These are phyloP conservation scores for Yarrowia sp. DNA, from an alignment of 805 yeast species.

Conservation along the genomic window DNA sequence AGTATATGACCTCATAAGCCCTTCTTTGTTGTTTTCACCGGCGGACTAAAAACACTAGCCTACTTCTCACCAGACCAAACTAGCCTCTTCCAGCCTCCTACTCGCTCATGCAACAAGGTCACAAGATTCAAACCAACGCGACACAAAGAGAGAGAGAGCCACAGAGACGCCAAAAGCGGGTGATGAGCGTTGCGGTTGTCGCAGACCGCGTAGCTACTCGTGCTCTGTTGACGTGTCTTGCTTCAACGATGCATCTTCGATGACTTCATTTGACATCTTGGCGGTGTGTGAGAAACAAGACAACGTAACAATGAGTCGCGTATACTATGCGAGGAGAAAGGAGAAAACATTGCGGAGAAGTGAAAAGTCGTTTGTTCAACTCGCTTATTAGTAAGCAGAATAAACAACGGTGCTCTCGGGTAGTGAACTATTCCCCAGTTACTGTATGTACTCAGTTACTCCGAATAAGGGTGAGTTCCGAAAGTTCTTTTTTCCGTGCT, in stretches of 20 bases:
- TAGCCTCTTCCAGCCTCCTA: not conserved
- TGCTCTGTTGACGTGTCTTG: not conserved
- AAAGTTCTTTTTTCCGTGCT: too few species aligned
- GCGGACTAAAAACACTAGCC: not conserved
- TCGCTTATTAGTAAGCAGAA: too few species aligned
- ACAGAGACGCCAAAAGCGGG: not conserved
- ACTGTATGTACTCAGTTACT: too few species aligned
- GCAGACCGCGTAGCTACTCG: conserved; percentile 11
- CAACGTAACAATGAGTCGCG: conserved; percentile 12
- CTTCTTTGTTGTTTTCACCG: not conserved
- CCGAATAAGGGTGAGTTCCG: too few species aligned
- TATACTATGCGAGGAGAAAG: not conserved
- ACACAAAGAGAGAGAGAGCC: not conserved
- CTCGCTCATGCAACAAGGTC: conserved; percentile 3
- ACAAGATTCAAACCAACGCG: not conserved
- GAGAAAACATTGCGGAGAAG: too few species aligned
- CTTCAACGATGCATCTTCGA: conserved; percentile 9
- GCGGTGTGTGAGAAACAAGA: not conserved
- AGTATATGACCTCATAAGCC: too few species aligned
- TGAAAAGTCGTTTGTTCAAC: too few species aligned
- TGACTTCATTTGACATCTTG: conserved; percentile 32
- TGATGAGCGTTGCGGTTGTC: conserved; percentile 9
- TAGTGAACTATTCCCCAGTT: too few species aligned
- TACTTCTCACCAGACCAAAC: not conserved
- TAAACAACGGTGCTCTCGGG: too few species aligned